These are phyloP conservation scores for Triticum aestivum DNA, from an alignment of 176 grass and related monocot genomes.

Conservation along the genomic window IWGSC_CS_RefSeq_v2.1 NC_057803.1:678502242-678502741, in stretches of 20 bases:
- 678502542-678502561: background rate
- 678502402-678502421: slow-evolving; percentile 89
- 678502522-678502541: background rate
- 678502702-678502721: slow-evolving; percentile 69
- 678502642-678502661: slow-evolving; percentile 79
- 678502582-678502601: slow-evolving; percentile 56
- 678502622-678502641: slow-evolving; percentile 66
- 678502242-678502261: slow-evolving; percentile 93
- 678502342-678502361: slow-evolving; percentile 44
- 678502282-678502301: slow-evolving; percentile 22
- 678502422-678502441: slow-evolving; percentile 79
- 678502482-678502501: slow-evolving; percentile 83
- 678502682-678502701: slow-evolving; percentile 78
- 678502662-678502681: slow-evolving; percentile 76
- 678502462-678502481: slow-evolving; percentile 65
- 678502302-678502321: background rate
- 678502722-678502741: slow-evolving; percentile 86
- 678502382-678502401: slow-evolving; percentile 93
- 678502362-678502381: slow-evolving; percentile 92
- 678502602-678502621: slow-evolving; percentile 68
- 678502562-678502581: background rate
- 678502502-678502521: slow-evolving; percentile 15
- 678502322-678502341: background rate
- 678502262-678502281: slow-evolving; percentile 85
- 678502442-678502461: slow-evolving; percentile 86